phyloP scores from a whole-genome alignment of 2,329 filamentous ascomycete species.

The Colletotrichum shisoi region DNA sequence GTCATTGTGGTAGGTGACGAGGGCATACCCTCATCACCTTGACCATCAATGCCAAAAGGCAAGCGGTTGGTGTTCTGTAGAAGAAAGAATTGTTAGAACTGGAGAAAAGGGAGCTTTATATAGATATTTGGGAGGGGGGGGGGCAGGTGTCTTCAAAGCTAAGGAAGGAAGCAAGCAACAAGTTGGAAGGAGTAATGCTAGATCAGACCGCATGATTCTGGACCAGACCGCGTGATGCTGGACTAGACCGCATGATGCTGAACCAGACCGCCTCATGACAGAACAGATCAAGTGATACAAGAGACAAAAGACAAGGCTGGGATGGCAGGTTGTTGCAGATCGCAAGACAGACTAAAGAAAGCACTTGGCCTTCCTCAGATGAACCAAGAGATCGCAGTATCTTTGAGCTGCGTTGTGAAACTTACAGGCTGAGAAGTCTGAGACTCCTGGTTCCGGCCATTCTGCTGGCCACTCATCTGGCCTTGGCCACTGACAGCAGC shows the following conservation, averaged over 20 bases:
- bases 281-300: too few species aligned
- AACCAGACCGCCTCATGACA: too few species aligned
- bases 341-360: not conserved
- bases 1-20: constrained; percentile 3
- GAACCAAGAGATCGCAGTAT: too few species aligned
- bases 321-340: too few species aligned
- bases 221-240: too few species aligned
- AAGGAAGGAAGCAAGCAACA: too few species aligned
- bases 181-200: not conserved
- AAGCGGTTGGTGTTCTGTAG: not conserved
- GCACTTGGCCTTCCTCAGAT: too few species aligned
- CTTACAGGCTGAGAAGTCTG: not conserved
- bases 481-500: not conserved
- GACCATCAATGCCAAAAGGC: constrained; percentile 9
- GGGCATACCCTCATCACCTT: not conserved
- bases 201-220: too few species aligned
- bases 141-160: rapidly evolving
- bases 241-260: too few species aligned
- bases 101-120: not conserved
- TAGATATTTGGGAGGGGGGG: not conserved
- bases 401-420: too few species aligned
- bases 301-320: too few species aligned
- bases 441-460: not conserved
- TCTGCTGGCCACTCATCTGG: not conserved
- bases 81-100: not conserved